Conservation (phyloP, 2,329 filamentous ascomycete species). For the Apiospora saccharicola region DNA sequence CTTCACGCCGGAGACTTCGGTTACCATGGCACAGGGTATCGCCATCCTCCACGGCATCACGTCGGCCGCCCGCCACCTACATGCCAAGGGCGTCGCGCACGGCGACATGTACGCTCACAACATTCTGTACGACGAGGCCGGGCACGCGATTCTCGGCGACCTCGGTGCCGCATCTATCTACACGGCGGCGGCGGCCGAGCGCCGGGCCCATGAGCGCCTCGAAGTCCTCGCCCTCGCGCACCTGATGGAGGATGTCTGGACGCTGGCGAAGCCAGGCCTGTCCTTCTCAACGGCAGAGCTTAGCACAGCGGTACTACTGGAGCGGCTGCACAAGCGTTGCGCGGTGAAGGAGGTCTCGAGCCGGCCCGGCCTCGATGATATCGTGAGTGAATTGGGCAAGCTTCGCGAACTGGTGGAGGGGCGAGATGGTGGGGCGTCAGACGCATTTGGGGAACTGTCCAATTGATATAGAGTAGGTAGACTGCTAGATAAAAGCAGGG, state of each 20-base stretch:
- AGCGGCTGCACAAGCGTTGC: slow-evolving; percentile 18
- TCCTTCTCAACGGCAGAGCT: slow-evolving; percentile 10
- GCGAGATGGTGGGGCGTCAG: neutral
- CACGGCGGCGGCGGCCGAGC: slow-evolving; percentile 27
- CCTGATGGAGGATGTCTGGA: slow-evolving; percentile 53
- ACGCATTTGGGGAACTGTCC: neutral
- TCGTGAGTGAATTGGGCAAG: neutral
- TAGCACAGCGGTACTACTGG: neutral
- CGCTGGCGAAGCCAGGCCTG: slow-evolving; percentile 38
- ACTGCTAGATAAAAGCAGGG: neutral
- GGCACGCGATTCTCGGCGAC: slow-evolving; percentile 55
- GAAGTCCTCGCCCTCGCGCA: slow-evolving; percentile 58
- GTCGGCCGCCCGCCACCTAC: slow-evolving; percentile 52
- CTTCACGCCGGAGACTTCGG: slow-evolving; percentile 42
- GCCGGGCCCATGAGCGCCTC: slow-evolving; percentile 46
- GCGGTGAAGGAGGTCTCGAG: slow-evolving; percentile 2
- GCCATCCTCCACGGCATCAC: slow-evolving; percentile 50
- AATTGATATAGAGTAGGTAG: neutral
- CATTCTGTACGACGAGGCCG: slow-evolving; percentile 49
- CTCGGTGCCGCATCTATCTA: slow-evolving; percentile 58
- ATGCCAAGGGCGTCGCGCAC: slow-evolving; percentile 51
- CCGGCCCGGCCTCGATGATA: neutral
- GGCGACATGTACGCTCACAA: slow-evolving; percentile 58
- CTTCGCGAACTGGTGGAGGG: neutral
- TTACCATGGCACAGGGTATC: slow-evolving; percentile 43